Base-by-base conservation (phyloP, 352 stramenopile genomes). In the Pseudoperonospora humuli region DNA sequence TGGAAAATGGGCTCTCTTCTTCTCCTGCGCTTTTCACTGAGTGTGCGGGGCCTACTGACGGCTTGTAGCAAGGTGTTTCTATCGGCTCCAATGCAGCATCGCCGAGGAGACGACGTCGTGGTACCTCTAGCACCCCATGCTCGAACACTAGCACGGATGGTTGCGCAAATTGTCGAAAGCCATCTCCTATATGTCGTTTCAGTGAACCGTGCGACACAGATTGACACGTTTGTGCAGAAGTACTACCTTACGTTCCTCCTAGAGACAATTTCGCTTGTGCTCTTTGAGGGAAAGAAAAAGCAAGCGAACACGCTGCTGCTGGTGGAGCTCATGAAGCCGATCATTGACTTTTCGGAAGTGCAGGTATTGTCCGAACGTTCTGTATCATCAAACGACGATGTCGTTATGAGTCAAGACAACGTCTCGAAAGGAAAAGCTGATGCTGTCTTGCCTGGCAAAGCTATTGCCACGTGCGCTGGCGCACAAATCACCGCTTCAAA, bases 1-100 rank as follows among this genome's bases (percentile, higher is more conserved):
- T 92, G 79, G 77, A 90, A 91, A 62, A 54, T 92, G 38, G 77
- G 75, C 5, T 89, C 77, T 11, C 34, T 93, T 10, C 49, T 93
- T 9, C 52, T 92, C 28, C 54, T 93, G 14, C 81, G 81, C 15
- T 93, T 92, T 54, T 75, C 71, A 8, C 35, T 88, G 6, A 80
- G 78, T 13, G 74, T 81, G 50, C 71, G 82, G 17, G 75, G 61
- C 8, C 56, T 93, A 8, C 50, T 91, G 28, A 54, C 64, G 31
- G 66, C 58, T 28, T 86, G 84, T 34, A 72, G 62, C 11, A 89
- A 88, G 34, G 67, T 75, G 7, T 82, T 92, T 11, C 35, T 93
- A 13, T 67, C 74, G 11, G 45, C 67, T 10, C 64, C 78, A 6
- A 54, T 76, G 21, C 72, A 86, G 15, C 78, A 88, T 44, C 73